phyloP scores from a whole-genome alignment of 495 filamentous ascomycete species.

The Parmelia sp. region DNA sequence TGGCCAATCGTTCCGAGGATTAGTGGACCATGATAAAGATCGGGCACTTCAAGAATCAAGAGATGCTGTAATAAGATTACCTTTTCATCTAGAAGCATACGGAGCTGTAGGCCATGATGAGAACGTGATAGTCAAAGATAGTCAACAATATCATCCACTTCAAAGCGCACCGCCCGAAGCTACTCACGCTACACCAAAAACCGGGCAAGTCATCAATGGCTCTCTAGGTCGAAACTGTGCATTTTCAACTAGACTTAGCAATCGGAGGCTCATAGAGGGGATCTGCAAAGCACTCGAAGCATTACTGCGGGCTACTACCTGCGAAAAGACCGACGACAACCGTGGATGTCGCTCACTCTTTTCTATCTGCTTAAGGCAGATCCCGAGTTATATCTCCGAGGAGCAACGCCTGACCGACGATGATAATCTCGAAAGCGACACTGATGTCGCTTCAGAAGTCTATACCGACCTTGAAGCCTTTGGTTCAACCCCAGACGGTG shows the following conservation, averaged over 20 bases:
- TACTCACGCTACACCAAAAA: not conserved
- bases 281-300: slow-evolving; percentile 45
- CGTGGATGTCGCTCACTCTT: slow-evolving; percentile 50
- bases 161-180: not conserved
- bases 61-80: slow-evolving; percentile 13
- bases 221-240: not conserved
- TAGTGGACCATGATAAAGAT: not conserved
- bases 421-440: slow-evolving; percentile 43
- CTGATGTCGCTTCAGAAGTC: slow-evolving; percentile 38
- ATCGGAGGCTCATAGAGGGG: slow-evolving; percentile 31
- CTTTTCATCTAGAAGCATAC: not conserved
- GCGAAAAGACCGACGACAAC: slow-evolving; percentile 15
- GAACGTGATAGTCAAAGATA: not conserved
- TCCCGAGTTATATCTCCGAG: slow-evolving; percentile 57
- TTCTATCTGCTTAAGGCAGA: slow-evolving; percentile 56
- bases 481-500: slow-evolving; percentile 44
- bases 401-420: slow-evolving; percentile 51
- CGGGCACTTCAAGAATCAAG: not conserved
- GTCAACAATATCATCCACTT: not conserved
- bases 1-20: not conserved
- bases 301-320: slow-evolving; percentile 41
- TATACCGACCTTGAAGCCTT: slow-evolving; percentile 62
- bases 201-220: not conserved
- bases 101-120: not conserved
- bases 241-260: slow-evolving; percentile 5